phyloP scores from a whole-genome alignment of 257 asterid genomes.

The Solanum appendiculatum region DNA sequence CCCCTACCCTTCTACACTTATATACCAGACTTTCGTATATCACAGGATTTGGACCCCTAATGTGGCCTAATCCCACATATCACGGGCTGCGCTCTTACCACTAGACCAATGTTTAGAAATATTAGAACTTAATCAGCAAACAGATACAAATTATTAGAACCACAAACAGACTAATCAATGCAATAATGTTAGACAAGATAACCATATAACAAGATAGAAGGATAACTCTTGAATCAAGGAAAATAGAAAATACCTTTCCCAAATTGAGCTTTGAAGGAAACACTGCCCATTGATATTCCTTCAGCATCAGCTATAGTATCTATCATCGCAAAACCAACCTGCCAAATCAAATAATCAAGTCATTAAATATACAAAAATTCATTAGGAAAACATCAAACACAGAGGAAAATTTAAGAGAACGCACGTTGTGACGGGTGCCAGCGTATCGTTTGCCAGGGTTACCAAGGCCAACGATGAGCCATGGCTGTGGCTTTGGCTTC shows the following conservation, averaged over 20 bases:
- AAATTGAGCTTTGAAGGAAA: constrained; percentile 73
- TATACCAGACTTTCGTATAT: not conserved
- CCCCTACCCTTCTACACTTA: not conserved
- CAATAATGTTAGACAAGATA: not conserved
- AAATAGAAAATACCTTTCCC: constrained; percentile 52
- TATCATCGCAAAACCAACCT: constrained; percentile 96
- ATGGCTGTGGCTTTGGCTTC: constrained; percentile 45
- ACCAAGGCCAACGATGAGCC: constrained; percentile 98
- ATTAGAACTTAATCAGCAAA: not conserved
- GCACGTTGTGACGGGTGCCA: constrained; percentile 84
- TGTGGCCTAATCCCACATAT: not conserved
- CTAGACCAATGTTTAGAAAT: not conserved
- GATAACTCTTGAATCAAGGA: not conserved
- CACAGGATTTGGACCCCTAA: not conserved
- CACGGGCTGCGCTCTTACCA: not conserved
- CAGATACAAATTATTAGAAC: not conserved
- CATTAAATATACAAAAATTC: not conserved
- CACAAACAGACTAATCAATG: not conserved
- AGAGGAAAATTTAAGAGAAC: not conserved
- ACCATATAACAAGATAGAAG: not conserved
- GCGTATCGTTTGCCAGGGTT: constrained; percentile 84
- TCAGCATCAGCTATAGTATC: constrained; percentile 85
- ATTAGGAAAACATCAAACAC: not conserved
- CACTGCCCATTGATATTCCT: constrained; percentile 59
- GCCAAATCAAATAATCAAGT: not conserved